Evolutionary conservation across 2,329 filamentous ascomycete species (phyloP).

Genomic region (Stemphylium beticola): DNA sequence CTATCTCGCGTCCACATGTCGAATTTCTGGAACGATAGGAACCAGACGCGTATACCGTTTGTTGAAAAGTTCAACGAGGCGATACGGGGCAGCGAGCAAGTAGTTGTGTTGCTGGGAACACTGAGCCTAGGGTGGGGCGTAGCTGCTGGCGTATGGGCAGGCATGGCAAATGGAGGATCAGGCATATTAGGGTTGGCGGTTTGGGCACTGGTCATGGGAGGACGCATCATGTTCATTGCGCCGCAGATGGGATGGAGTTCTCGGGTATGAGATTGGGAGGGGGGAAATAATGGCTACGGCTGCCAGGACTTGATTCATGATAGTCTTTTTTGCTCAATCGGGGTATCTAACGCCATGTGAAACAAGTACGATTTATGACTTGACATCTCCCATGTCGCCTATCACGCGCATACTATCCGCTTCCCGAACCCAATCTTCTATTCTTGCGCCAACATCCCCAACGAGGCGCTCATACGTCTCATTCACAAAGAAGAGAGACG

Average conservation of each 20-base stretch:
- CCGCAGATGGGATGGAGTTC: conserved; percentile 6
- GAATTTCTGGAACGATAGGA: conserved; percentile 42
- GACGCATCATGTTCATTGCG: conserved; percentile 5
- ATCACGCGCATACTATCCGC: conserved; percentile 52
- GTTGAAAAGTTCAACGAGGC: conserved; percentile 48
- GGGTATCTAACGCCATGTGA: conserved; percentile 1
- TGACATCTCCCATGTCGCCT: conserved; percentile 27
- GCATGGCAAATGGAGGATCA: conserved; percentile 13
- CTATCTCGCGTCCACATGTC: conserved; percentile 36
- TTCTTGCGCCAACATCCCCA: conserved; percentile 71
- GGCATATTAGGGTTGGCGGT: conserved; percentile 11
- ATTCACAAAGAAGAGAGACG: conserved; percentile 76
- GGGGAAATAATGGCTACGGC: too few relatives aligned
- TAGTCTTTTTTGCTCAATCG: too few relatives aligned
- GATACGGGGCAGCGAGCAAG: conserved; percentile 39
- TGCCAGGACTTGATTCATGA: too few relatives aligned
- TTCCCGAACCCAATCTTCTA: conserved; percentile 73
- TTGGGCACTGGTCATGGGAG: conserved; percentile 7
- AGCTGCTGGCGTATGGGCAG: conserved; percentile 24
- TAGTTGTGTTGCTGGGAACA: conserved; percentile 32
- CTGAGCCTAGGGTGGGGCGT: conserved; percentile 29
- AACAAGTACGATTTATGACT: background rate
- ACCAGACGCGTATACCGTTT: conserved; percentile 44
- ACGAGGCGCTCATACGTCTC: conserved; percentile 78
- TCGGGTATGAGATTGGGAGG: background rate